phyloP scores from a whole-genome alignment of 192 early-diverging fungal genomes.

The Coemansia sp. region DNA sequence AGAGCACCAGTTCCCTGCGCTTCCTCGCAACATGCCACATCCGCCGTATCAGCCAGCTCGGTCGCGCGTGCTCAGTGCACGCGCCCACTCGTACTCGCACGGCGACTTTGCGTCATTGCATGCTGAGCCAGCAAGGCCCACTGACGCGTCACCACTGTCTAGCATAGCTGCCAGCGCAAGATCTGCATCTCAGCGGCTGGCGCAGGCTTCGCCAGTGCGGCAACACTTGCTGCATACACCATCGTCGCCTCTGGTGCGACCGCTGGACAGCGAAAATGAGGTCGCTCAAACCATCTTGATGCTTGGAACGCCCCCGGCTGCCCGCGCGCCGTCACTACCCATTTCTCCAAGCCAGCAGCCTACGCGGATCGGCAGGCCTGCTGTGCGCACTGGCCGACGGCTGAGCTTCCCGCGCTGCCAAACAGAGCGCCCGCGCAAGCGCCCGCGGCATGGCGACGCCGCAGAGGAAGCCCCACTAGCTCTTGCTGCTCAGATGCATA shows the following conservation, averaged over 20 bases:
- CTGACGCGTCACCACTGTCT: not conserved
- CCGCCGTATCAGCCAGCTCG: not conserved
- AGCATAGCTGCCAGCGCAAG: not conserved
- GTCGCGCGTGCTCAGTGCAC: slow-evolving; percentile 7
- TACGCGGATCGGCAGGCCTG: not conserved
- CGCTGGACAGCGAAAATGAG: slow-evolving; percentile 30
- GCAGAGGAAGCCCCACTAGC: not conserved
- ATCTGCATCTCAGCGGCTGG: not conserved
- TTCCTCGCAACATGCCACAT: not conserved
- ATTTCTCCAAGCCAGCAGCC: slow-evolving; percentile 13
- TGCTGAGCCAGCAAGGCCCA: not conserved
- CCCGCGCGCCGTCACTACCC: slow-evolving; percentile 20
- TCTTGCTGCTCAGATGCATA: not conserved
- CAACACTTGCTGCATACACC: slow-evolving; percentile 15
- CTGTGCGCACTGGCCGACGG: slow-evolving; percentile 5
- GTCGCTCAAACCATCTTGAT: slow-evolving; percentile 40
- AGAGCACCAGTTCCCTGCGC: not conserved
- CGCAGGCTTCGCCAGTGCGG: not conserved
- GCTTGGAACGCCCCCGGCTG: slow-evolving; percentile 44
- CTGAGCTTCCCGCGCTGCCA: slow-evolving; percentile 31
- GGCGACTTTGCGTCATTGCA: slow-evolving; percentile 20
- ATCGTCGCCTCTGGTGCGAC: slow-evolving; percentile 17
- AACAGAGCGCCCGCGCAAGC: not conserved
- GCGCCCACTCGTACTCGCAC: slow-evolving; percentile 33
- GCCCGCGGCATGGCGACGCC: slow-evolving; percentile 1